phyloP scores from a whole-genome alignment of 495 filamentous ascomycete species.

The Copromyces sp. region DNA sequence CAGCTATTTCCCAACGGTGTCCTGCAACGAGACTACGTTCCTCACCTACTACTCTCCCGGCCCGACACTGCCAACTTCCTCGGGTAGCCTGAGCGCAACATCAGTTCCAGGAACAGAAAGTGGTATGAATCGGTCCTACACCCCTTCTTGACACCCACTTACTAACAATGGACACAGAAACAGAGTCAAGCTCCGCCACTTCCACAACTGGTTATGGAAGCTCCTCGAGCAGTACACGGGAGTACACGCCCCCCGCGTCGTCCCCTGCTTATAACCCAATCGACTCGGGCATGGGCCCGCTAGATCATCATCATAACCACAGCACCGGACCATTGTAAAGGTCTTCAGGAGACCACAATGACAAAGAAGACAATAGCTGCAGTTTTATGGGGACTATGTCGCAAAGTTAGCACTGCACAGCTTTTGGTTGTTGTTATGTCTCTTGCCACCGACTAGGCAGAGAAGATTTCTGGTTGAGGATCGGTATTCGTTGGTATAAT shows the following conservation, averaged over 20 bases:
- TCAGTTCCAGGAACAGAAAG: not conserved
- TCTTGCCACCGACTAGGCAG: not conserved
- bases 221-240: not conserved
- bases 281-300: constrained; percentile 10
- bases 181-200: not conserved
- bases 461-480: not conserved
- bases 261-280: constrained; percentile 10
- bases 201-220: not conserved
- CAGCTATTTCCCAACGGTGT: constrained; percentile 3
- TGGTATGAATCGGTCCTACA: not conserved
- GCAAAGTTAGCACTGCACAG: not conserved
- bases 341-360: not conserved
- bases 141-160: not conserved
- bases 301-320: constrained; percentile 21
- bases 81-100: constrained; percentile 2
- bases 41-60: not conserved
- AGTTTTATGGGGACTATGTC: not conserved
- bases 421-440: not conserved
- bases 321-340: not conserved
- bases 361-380: not conserved
- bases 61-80: not conserved
- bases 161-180: not conserved
- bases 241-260: not conserved
- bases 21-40: constrained; percentile 14
- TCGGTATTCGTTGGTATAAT: not conserved